phyloP scores from a whole-genome alignment of 1,139 yeast species.

The Blastobotrys raffinosifermentans region DNA sequence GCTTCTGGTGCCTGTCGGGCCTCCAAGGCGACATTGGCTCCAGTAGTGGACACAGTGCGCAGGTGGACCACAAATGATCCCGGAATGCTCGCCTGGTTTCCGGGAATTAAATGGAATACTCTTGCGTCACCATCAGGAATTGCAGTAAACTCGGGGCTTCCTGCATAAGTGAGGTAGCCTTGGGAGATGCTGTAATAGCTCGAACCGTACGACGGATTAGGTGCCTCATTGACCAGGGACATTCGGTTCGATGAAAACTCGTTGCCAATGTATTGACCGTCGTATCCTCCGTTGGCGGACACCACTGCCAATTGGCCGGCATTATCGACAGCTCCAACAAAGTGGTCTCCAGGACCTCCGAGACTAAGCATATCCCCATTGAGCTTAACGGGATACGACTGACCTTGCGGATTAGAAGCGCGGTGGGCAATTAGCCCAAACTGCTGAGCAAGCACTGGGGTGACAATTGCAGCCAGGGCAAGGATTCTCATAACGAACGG shows the following conservation, averaged over 20 bases:
- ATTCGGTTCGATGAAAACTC: neutral
- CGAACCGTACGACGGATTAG: neutral
- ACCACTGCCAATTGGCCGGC: neutral
- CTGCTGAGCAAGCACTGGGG: neutral
- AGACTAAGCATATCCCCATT: neutral
- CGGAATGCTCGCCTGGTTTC: conserved; percentile 3
- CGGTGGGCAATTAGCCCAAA: neutral
- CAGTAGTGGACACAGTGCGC: neutral
- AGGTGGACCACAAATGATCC: neutral
- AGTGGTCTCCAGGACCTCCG: neutral
- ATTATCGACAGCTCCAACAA: neutral
- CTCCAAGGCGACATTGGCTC: too few relatives aligned
- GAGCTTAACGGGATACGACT: neutral
- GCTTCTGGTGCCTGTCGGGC: neutral
- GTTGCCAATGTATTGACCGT: neutral
- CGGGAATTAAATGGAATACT: conserved; percentile 14
- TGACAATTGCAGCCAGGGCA: neutral
- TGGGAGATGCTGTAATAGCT: conserved; percentile 3
- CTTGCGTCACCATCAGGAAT: conserved; percentile 12
- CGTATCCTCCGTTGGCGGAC: neutral
- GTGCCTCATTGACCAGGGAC: neutral
- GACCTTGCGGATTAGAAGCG: neutral
- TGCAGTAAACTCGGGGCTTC: conserved; percentile 15
- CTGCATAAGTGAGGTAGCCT: conserved; percentile 14
- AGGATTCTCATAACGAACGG: neutral